Evolutionary conservation across 345 rosid genomes (phyloP).

Genomic region (Clausena lansium): DNA sequence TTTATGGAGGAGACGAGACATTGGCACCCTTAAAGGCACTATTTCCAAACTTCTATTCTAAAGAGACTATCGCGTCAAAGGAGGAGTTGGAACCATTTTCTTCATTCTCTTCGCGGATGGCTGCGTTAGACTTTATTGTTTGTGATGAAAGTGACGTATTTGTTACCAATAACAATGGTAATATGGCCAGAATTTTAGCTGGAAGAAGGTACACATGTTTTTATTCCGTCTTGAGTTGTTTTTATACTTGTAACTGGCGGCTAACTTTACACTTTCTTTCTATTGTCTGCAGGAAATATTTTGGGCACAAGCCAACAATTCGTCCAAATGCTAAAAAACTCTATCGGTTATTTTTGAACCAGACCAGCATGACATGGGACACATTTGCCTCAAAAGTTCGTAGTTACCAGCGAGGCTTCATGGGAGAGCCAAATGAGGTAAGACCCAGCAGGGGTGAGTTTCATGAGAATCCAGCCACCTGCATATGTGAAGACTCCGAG

Average conservation of each 20-base stretch:
- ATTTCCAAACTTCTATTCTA: slow-evolving; percentile 83
- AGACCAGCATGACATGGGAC: slow-evolving; percentile 80
- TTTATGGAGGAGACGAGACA: slow-evolving; percentile 82
- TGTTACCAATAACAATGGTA: slow-evolving; percentile 96
- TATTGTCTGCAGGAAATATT: slow-evolving; percentile 65
- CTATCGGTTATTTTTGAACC: slow-evolving; percentile 62
- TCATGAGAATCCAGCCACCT: slow-evolving; percentile 90
- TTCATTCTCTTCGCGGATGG: slow-evolving; percentile 93
- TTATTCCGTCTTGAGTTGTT: not conserved
- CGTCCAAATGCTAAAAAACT: slow-evolving; percentile 95
- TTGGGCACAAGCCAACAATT: slow-evolving; percentile 90
- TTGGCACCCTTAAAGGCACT: slow-evolving; percentile 78
- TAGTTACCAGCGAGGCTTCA: slow-evolving; percentile 79
- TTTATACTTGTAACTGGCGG: slow-evolving; percentile 3
- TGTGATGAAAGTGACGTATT: slow-evolving; percentile 96
- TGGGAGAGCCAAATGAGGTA: slow-evolving; percentile 95
- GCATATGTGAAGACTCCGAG: slow-evolving; percentile 73
- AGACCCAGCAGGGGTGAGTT: slow-evolving; percentile 97
- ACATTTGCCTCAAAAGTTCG: slow-evolving; percentile 74
- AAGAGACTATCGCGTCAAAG: slow-evolving; percentile 78
- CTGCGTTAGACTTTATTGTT: slow-evolving; percentile 93
- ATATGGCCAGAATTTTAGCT: slow-evolving; percentile 92
- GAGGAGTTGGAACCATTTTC: slow-evolving; percentile 75
- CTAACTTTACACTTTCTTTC: slow-evolving; percentile 11
- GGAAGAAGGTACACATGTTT: slow-evolving; percentile 69